A percentile compares a stretch with the other conserved stretches of the same genome.
Evolutionary conservation across 768 basidiomycete species (phyloP).

Genomic region (Hemileccinum rubropunctum): DNA sequence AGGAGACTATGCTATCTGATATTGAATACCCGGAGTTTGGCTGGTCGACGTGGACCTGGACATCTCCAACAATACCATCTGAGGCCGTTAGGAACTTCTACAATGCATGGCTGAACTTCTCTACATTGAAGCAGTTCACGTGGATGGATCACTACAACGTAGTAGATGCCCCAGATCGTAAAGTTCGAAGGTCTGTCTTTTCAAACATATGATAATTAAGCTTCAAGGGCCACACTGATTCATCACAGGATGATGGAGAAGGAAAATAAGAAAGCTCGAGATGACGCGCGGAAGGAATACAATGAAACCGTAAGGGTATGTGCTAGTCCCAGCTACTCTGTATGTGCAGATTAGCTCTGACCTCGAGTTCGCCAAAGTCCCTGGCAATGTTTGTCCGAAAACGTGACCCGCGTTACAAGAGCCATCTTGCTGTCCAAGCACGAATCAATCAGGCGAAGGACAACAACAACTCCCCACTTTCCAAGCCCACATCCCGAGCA

Average conservation of each 20-base stretch:
- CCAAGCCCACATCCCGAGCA: constrained; percentile 27
- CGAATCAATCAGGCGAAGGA: constrained; percentile 36
- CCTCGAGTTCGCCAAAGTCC: constrained; percentile 51
- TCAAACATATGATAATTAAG: neutral
- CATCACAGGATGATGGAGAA: constrained; percentile 79
- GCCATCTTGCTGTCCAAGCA: constrained; percentile 48
- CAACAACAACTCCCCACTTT: constrained; percentile 31
- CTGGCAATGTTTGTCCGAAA: constrained; percentile 76
- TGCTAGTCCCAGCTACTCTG: constrained; percentile 1
- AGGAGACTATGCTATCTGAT: constrained; percentile 55
- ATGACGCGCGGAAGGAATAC: constrained; percentile 86
- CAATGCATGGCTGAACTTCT: constrained; percentile 80
- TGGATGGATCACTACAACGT: constrained; percentile 88
- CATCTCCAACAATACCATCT: constrained; percentile 41
- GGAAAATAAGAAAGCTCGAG: constrained; percentile 90
- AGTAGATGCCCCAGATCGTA: constrained; percentile 82
- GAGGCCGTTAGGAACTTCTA: constrained; percentile 76
- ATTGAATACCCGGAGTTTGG: constrained; percentile 82
- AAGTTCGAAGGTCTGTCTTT: constrained; percentile 63
- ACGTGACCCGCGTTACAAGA: constrained; percentile 86
- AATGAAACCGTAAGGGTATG: constrained; percentile 86
- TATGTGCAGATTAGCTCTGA: neutral
- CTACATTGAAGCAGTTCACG: constrained; percentile 80
- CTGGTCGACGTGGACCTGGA: constrained; percentile 71
- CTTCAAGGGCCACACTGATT: neutral